These are phyloP conservation scores for Aspergillus novoparasiticus DNA, from an alignment of 2,329 filamentous ascomycete genomes.

Conservation along the genomic window DNA sequence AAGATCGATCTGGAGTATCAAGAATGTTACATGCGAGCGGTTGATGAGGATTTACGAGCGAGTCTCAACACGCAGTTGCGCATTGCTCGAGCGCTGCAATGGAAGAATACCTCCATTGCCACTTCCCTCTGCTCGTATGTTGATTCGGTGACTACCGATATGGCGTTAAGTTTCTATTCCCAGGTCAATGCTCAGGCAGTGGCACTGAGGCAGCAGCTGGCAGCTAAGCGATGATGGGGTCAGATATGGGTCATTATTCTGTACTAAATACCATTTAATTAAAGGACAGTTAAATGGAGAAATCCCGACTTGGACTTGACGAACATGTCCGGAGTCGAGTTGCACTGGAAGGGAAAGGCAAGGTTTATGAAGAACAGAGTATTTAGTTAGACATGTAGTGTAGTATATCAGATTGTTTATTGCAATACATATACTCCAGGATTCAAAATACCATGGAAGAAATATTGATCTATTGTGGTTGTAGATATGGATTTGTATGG, in stretches of 20 bases:
- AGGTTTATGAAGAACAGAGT: too few species aligned
- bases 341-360: too few species aligned
- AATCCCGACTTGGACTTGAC: too few species aligned
- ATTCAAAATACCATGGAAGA: too few species aligned
- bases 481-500: too few species aligned
- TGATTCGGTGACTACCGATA: neutral
- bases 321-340: too few species aligned
- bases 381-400: too few species aligned
- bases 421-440: too few species aligned
- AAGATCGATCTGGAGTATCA: neutral
- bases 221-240: constrained; percentile 4
- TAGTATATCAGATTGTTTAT: too few species aligned
- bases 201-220: constrained; percentile 10
- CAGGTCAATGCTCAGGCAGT: constrained; percentile 3
- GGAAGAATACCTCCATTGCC: neutral
- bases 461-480: too few species aligned
- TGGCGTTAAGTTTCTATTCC: neutral
- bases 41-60: neutral
- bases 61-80: constrained; percentile 7
- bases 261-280: neutral
- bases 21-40: neutral
- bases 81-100: constrained; percentile 5
- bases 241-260: neutral
- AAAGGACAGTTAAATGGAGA: too few species aligned
- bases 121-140: neutral